phyloP scores from a whole-genome alignment of 441 rosid genomes.

The Caryocar brasiliense region DNA sequence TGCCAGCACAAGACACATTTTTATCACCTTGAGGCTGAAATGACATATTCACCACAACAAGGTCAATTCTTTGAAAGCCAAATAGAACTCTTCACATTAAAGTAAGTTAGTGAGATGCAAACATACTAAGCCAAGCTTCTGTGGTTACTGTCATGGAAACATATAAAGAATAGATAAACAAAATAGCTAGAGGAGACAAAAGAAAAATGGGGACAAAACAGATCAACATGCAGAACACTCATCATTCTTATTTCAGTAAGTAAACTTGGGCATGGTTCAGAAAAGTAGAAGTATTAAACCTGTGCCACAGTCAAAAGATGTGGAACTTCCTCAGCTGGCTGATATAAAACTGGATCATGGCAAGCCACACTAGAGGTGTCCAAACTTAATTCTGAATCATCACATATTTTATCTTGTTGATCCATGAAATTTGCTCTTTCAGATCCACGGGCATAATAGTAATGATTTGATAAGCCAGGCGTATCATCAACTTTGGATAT shows the following conservation, averaged over 20 bases:
- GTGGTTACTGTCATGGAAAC: not conserved
- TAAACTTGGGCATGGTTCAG: not conserved
- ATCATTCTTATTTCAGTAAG: not conserved
- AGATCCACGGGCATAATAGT: slow-evolving; percentile 9
- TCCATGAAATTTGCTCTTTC: slow-evolving; percentile 6
- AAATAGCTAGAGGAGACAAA: not conserved
- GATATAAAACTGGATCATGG: slow-evolving; percentile 13
- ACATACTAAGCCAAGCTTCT: not conserved
- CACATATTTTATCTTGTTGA: slow-evolving; percentile 7
- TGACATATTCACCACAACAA: slow-evolving; percentile 8
- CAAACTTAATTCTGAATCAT: slow-evolving; percentile 10
- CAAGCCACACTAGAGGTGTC: slow-evolving; percentile 5
- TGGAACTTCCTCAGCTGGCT: slow-evolving; percentile 16
- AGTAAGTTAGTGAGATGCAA: not conserved
- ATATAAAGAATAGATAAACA: not conserved
- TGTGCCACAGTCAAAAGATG: slow-evolving; percentile 7
- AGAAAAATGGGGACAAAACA: not conserved
- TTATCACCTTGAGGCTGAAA: slow-evolving; percentile 21
- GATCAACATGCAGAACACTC: not conserved
- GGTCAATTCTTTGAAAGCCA: slow-evolving; percentile 16
- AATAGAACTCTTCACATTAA: slow-evolving; percentile 2
- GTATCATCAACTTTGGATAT: slow-evolving; percentile 42
- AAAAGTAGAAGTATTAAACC: slow-evolving; percentile 23
- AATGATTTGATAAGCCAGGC: slow-evolving; percentile 19
- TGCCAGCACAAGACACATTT: slow-evolving; percentile 13